A percentile compares a stretch with the other conserved stretches of the same genome.
Conservation (phyloP, 768 basidiomycete species). For the Serendipita sp. region DNA sequence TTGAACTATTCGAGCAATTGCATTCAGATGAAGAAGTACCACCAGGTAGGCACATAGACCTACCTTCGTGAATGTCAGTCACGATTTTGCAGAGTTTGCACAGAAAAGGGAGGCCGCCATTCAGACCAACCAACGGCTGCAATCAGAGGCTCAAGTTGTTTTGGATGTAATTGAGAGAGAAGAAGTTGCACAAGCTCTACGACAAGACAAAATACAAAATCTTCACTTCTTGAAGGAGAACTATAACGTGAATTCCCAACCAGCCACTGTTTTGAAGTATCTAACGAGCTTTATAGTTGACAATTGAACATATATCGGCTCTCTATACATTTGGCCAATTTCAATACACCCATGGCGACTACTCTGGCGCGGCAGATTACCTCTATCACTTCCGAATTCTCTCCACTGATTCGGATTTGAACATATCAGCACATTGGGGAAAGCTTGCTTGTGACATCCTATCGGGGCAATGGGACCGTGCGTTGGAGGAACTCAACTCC, state of each 20-base stretch:
- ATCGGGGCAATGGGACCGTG: constrained; percentile 87
- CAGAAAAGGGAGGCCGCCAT: constrained; percentile 69
- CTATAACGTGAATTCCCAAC: constrained; percentile 47
- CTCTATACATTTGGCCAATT: constrained; percentile 97
- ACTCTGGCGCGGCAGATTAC: constrained; percentile 92
- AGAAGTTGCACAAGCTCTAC: constrained; percentile 83
- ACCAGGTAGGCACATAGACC: constrained; percentile 31
- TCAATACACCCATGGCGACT: constrained; percentile 97
- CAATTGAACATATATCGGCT: constrained; percentile 85
- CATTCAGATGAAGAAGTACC: constrained; percentile 57
- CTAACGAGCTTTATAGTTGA: constrained; percentile 42
- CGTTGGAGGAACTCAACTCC: constrained; percentile 86
- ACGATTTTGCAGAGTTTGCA: constrained; percentile 49
- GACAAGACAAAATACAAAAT: constrained; percentile 96
- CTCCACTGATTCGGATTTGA: constrained; percentile 83
- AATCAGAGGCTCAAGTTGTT: constrained; percentile 83
- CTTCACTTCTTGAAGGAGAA: constrained; percentile 85
- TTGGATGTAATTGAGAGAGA: constrained; percentile 94
- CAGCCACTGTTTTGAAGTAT: neutral
- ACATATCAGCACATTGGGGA: constrained; percentile 96
- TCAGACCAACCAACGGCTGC: constrained; percentile 65
- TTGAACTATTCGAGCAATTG: constrained; percentile 61
- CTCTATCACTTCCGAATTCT: constrained; percentile 97
- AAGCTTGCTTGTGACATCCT: constrained; percentile 96
- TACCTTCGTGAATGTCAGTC: neutral